phyloP scores from a whole-genome alignment of 1,284 basidiomycete species.

The Microbotryomycetes sp. region DNA sequence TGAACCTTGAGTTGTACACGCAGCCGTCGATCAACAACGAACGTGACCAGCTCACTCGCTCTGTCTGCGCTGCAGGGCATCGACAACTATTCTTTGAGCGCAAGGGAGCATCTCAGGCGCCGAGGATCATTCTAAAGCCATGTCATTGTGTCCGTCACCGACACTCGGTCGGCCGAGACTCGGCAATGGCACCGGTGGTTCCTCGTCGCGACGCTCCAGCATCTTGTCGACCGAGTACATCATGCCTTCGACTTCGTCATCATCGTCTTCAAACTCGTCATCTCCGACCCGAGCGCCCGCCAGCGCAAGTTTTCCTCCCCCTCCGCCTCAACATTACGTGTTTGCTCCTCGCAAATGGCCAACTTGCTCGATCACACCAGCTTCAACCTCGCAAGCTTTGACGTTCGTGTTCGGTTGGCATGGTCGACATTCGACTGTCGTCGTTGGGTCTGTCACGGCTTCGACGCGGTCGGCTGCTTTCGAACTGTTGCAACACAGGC shows the following conservation, averaged over 20 bases:
- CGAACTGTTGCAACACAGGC: not conserved
- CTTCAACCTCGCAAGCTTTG: not conserved
- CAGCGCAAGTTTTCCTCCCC: no score
- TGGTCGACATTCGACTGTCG: not conserved
- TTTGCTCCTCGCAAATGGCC: not conserved
- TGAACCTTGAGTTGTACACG: not conserved
- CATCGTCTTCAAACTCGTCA: no score
- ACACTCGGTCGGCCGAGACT: not conserved
- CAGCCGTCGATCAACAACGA: not conserved
- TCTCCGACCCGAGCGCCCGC: no score
- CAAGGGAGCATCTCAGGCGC: conserved; percentile 18
- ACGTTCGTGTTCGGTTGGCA: not conserved
- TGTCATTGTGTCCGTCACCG: not conserved
- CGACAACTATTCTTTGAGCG: conserved; percentile 19
- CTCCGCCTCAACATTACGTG: not conserved
- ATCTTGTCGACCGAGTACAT: not conserved
- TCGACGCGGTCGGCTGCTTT: not conserved
- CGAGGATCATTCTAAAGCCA: conserved; percentile 22
- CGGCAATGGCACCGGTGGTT: not conserved
- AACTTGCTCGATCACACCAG: not conserved
- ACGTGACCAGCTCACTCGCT: not conserved
- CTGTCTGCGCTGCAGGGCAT: conserved; percentile 7
- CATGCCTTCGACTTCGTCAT: no score
- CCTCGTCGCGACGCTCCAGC: not conserved
- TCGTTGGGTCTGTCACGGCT: not conserved